Evolutionary conservation across 805 yeast genomes (phyloP), one percentile per base, ranked within the genome.

Genomic region (Metschnikowia matae): DNA sequence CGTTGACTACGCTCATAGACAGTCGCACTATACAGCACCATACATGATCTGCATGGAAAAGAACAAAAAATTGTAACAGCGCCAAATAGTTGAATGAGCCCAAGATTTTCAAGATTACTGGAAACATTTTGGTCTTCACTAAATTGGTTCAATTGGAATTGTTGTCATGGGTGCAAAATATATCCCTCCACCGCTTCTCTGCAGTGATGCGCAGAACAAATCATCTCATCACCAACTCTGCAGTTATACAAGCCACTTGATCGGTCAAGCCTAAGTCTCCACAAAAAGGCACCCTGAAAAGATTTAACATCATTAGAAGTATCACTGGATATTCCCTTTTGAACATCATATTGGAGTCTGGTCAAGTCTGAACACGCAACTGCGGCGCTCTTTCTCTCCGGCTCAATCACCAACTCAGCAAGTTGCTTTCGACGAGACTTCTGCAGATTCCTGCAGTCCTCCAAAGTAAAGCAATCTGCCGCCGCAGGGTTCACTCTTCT

Each of bases 391-490:
- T 40, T 15, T 20, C 36, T 15, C 34, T 33, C 38, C 45, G 34
- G 37, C 31, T 29, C 45, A 20, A 42, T 18, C 23, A 10, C 10
- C 38, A 33, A 31, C 35, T 20, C 32, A 26, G 40, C 46, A 44
- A 44, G n/a, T 23, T 44, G 46, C 46, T 44, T 44, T 44, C 46
- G 26, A 32, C 40, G 32, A 44, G 40, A 34, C 33, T 21, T 36
- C 46, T 34, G 46, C 46, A 44, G 46, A 44, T 17, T 35, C 31
- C 46, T 44, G 46, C 46, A 36, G 37, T 21, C 33, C 18, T 42
- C 31, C 45, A 32, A 33, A 42, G 45, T 32, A 42, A 42, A 42
- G 36, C 34, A 20, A 20, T 32, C 38, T 33, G 37, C 37, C 18
- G n/a, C 18, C 29, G 38, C 7, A 14, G 31, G 38, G 8, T 6